Conservation (phyloP, 2,329 filamentous ascomycete species). For the Penicillium nordicum region DNA sequence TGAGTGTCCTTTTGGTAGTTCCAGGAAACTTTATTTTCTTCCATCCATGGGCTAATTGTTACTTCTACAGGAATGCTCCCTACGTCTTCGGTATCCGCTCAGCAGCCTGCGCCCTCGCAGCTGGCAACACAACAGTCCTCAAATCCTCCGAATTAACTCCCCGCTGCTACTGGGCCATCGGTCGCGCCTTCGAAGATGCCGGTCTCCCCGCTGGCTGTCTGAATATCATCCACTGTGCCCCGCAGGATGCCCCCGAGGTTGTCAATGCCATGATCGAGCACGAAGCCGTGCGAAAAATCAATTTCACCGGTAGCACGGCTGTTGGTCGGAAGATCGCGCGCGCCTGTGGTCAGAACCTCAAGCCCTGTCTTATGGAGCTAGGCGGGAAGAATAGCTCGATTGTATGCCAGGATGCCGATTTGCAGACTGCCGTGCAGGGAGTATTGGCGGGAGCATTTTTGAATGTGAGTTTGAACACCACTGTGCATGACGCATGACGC, state of each 20-base stretch:
- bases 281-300: conserved; percentile 65
- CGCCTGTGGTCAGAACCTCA: conserved; percentile 66
- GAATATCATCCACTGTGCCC: conserved; percentile 65
- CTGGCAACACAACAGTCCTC: conserved; percentile 69
- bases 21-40: not conserved
- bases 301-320: conserved; percentile 69
- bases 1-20: conserved; percentile 34
- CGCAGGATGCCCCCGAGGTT: conserved; percentile 61
- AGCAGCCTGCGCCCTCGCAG: conserved; percentile 61
- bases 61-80: conserved; percentile 50
- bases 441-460: conserved; percentile 35
- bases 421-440: conserved; percentile 56
- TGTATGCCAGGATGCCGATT: conserved; percentile 72
- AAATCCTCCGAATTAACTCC: conserved; percentile 68
- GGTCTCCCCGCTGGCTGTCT: conserved; percentile 70
- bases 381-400: conserved; percentile 78
- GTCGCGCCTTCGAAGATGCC: conserved; percentile 62
- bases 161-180: conserved; percentile 59
- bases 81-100: conserved; percentile 49
- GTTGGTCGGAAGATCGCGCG: conserved; percentile 67
- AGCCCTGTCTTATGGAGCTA: conserved; percentile 74
- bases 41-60: not conserved
- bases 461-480: conserved; percentile 24
- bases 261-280: conserved; percentile 65
- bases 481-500: not conserved